Base-by-base conservation (phyloP, 1,284 basidiomycete species). In the Ustilago trichophora region DNA sequence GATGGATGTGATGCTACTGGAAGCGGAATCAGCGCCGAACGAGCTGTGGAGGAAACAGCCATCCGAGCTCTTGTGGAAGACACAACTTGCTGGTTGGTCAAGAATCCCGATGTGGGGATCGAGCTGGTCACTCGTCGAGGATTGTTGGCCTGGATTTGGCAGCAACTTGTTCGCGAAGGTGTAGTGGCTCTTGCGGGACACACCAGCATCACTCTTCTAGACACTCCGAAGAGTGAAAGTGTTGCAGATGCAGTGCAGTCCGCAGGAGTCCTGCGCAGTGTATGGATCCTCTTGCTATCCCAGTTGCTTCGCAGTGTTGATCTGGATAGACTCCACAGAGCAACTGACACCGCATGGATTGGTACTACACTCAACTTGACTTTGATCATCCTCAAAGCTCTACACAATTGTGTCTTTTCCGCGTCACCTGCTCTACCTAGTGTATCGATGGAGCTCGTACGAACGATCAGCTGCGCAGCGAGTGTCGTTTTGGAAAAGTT, bases 1-100 rank as follows among this genome's bases (percentile, higher is more conserved):
- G 73, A 85, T 88, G 16, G 83, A 83, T 50, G 84, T 85, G 7
- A 86, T 91, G 31, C 43, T 10, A 38, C 16, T n/a, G 43, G 32
- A 22, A 19, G 31, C 5, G 40, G 31, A 0, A 34, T 38, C 27
- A 46, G 54, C 27, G 46, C 43, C 3, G 57, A 62, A 31, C 21
- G 57, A 4, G 54, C 50, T 8, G 50, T 56, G 11, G 65, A 68
- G 27, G 65, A 68, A 18, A 40, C 43, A 11, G 55, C 65, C 32
- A 56, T 67, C 44, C 21, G 57, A 1, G 52, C 65, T 6, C 25
- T 69, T 45, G 35, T 70, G 5, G 67, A 70, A 31, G 66, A 69
- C 18, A 55, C 56, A 12, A 63, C 55, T 11, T 32, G 34, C 7
- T 69, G 66, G 66, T 31, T 67, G 16, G 64, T 55, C 12, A 15